Evolutionary conservation across 352 stramenopile genomes (phyloP).

Genomic region (Pythium phragmiticola): DNA sequence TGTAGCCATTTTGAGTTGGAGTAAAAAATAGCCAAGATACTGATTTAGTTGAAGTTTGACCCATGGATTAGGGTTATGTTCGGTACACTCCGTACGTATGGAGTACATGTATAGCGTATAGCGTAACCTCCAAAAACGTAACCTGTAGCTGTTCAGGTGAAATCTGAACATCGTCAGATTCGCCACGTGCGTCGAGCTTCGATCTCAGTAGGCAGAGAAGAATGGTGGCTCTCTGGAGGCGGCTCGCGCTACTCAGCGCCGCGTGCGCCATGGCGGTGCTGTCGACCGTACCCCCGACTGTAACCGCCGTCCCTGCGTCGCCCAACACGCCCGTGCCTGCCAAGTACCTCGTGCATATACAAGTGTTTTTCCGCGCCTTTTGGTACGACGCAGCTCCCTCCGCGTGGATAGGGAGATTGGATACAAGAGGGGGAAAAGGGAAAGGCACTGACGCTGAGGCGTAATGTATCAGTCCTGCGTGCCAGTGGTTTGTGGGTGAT

Average conservation of each 20-base stretch:
- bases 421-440: neutral
- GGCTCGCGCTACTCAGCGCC: slow-evolving; percentile 12
- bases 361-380: slow-evolving; percentile 74
- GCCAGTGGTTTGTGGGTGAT: slow-evolving; percentile 77
- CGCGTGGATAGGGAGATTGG: neutral
- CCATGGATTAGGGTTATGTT: neutral
- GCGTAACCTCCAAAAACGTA: neutral
- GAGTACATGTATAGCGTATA: slow-evolving; percentile 1
- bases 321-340: slow-evolving; percentile 18
- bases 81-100: neutral
- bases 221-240: slow-evolving; percentile 10
- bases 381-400: slow-evolving; percentile 36
- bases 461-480: slow-evolving; percentile 48
- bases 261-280: neutral
- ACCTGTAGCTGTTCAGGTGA: neutral
- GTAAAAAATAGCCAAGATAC: neutral
- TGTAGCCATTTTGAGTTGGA: slow-evolving; percentile 13
- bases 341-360: slow-evolving; percentile 42
- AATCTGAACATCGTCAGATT: neutral
- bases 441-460: neutral
- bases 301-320: slow-evolving; percentile 11
- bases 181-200: slow-evolving; percentile 6
- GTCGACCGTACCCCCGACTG: neutral
- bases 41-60: slow-evolving; percentile 14
- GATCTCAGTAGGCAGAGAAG: neutral